These are phyloP conservation scores for Colletotrichum abscissum DNA, from an alignment of 2,329 filamentous ascomycete genomes.

Conservation along the genomic window DNA sequence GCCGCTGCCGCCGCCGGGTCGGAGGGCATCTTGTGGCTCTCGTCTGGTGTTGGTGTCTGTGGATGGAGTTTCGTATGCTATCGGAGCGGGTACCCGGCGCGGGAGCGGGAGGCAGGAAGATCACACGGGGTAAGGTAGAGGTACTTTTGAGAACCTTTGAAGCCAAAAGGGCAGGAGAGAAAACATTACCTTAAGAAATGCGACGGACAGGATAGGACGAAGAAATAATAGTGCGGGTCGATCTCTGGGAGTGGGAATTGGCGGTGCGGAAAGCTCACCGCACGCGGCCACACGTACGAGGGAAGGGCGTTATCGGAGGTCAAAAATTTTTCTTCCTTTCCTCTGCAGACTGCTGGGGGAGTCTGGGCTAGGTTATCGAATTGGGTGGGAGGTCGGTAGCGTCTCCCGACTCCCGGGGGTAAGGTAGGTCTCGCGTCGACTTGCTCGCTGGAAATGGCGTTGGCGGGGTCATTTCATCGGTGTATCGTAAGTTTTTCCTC, in stretches of 20 bases:
- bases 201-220: background rate
- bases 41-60: background rate
- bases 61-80: background rate
- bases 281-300: background rate
- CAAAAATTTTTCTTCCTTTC: background rate
- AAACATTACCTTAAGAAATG: background rate
- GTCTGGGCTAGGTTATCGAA: background rate
- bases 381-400: background rate
- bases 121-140: background rate
- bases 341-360: background rate
- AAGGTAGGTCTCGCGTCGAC: background rate
- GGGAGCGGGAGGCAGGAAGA: background rate
- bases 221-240: background rate
- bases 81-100: constrained; percentile 1
- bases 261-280: background rate
- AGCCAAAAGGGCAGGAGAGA: background rate
- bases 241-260: background rate
- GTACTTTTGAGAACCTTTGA: background rate
- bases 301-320: constrained; percentile 6
- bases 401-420: background rate
- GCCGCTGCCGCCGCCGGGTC: background rate
- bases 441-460: background rate
- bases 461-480: constrained; percentile 3
- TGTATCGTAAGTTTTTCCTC: background rate
- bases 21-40: constrained; percentile 1